Evolutionary conservation across 257 asterid species (phyloP), one percentile per base, ranked within the genome.

Genomic region (Solanum etuberosum): DNA sequence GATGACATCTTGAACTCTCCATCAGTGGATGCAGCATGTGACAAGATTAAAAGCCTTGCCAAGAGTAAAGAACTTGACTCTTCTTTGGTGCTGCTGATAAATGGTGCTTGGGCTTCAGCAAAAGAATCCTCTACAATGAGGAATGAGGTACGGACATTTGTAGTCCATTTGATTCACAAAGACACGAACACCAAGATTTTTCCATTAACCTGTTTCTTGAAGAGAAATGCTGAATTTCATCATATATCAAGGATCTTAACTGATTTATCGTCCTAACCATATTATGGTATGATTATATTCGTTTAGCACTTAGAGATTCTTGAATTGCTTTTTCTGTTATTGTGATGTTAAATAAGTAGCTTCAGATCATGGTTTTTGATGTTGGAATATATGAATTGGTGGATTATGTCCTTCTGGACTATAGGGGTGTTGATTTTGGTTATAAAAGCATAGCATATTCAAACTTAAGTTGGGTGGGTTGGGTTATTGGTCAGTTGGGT

Each of bases 31-130:
- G 82, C 18, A 21, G 82, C 82, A 11, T 73, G 82, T 73, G 99
- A 96, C 78, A 96, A 94, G 91, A 94, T 96, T 63, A 95, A 92
- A 91, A 93, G 94, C 89, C 93, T 96, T 67, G 95, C 99, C 89
- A 96, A 95, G 91, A 90, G 93, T 61, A 95, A 95, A 87, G 98
- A 93, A 91, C 98, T 96, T 3, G 98, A 95, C 88, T 95, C 99
- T 84, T 95, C 99, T 42, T 91, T 96, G 92, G 95, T 94, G 88
- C 91, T 96, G 57, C 89, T 96, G 95, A 94, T 96, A 87, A 96
- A 94, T 87, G 92, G 98, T 77, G 96, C 99, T 88, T 96, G 96
- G 96, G 96, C 98, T 80, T 91, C 98, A 5, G 97, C 99, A 85
- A 95, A 92, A 90, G 98, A 95, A 83, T 95, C 99, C 5, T 37